Percentiles rank a stretch among this genome's conserved stretches.
Conservation (phyloP, 805 yeast species). For the Torulaspora quercuum region DNA sequence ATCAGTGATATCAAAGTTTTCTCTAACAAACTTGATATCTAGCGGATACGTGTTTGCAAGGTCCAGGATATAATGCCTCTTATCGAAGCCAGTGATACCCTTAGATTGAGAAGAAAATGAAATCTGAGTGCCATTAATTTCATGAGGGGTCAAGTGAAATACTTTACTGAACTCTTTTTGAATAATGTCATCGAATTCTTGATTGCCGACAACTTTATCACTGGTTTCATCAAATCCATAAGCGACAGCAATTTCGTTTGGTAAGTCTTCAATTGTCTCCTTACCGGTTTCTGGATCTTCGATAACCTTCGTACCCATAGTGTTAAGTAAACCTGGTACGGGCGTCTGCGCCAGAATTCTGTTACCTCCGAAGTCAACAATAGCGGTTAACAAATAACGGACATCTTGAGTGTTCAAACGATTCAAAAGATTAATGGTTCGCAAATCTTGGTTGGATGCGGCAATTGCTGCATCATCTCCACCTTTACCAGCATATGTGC, state of each 20-base stretch:
- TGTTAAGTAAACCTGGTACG: slow-evolving; percentile 70
- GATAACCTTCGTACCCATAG: slow-evolving; percentile 39
- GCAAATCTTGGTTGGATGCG: slow-evolving; percentile 73
- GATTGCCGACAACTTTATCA: slow-evolving; percentile 47
- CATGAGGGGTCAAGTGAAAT: slow-evolving; percentile 73
- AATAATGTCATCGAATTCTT: slow-evolving; percentile 53
- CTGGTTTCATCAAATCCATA: slow-evolving; percentile 74
- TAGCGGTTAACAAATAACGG: slow-evolving; percentile 71
- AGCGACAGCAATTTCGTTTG: slow-evolving; percentile 48
- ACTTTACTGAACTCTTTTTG: slow-evolving; percentile 58
- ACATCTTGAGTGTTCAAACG: slow-evolving; percentile 60
- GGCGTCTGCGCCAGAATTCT: slow-evolving; percentile 91
- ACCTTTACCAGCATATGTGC: slow-evolving; percentile 62
- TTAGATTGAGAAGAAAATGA: slow-evolving; percentile 75
- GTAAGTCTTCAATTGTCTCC: slow-evolving; percentile 39
- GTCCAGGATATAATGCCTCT: slow-evolving; percentile 79
- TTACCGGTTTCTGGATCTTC: slow-evolving; percentile 43
- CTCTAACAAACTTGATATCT: slow-evolving; percentile 72
- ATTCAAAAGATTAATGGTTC: slow-evolving; percentile 65
- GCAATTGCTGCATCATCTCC: slow-evolving; percentile 85
- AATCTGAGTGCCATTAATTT: slow-evolving; percentile 46
- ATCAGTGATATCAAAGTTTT: slow-evolving; percentile 43
- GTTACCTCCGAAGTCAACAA: slow-evolving; percentile 86
- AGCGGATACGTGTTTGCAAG: slow-evolving; percentile 79
- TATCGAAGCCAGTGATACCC: slow-evolving; percentile 83